Percentiles rank a stretch among this genome's conserved stretches.
Evolutionary conservation across 2,329 filamentous ascomycete species (phyloP).

Genomic region (Aspergillus niger): DNA sequence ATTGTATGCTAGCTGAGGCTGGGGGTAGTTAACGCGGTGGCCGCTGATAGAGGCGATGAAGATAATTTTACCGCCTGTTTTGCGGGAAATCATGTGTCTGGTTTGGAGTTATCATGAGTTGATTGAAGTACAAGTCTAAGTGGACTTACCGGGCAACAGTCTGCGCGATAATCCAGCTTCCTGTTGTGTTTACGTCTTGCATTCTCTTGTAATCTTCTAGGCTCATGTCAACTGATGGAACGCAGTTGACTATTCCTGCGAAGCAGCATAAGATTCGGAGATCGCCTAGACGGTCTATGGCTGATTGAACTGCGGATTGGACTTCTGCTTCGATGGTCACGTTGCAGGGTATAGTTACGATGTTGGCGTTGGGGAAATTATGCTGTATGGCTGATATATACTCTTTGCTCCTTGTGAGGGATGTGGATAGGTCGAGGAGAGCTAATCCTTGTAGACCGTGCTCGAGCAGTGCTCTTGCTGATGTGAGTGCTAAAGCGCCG

Average conservation of each 20-base stretch:
- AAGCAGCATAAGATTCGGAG: slow-evolving; percentile 64
- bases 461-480: slow-evolving; percentile 65
- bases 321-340: slow-evolving; percentile 55
- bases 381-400: slow-evolving; percentile 50
- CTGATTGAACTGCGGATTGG: slow-evolving; percentile 15
- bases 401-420: slow-evolving; percentile 39
- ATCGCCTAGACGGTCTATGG: slow-evolving; percentile 45
- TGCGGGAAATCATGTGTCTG: slow-evolving; percentile 55
- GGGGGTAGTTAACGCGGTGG: slow-evolving; percentile 69
- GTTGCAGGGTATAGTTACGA: slow-evolving; percentile 59
- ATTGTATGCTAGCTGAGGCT: slow-evolving; percentile 72
- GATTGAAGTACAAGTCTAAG: no score
- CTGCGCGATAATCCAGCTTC: slow-evolving; percentile 69
- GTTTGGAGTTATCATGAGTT: neutral
- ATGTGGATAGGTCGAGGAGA: slow-evolving; percentile 61
- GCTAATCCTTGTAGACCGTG: slow-evolving; percentile 62
- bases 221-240: slow-evolving; percentile 61
- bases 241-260: slow-evolving; percentile 67
- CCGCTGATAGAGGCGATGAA: slow-evolving; percentile 69
- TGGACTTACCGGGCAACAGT: slow-evolving; percentile 53
- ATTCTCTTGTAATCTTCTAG: slow-evolving; percentile 63
- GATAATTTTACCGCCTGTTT: slow-evolving; percentile 62
- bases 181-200: slow-evolving; percentile 71
- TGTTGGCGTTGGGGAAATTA: slow-evolving; percentile 57
- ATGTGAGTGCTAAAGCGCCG: slow-evolving; percentile 62